These are phyloP conservation scores for Xanthoceras sorbifolium DNA, from an alignment of 345 rosid species.

Conservation along the genomic window DNA sequence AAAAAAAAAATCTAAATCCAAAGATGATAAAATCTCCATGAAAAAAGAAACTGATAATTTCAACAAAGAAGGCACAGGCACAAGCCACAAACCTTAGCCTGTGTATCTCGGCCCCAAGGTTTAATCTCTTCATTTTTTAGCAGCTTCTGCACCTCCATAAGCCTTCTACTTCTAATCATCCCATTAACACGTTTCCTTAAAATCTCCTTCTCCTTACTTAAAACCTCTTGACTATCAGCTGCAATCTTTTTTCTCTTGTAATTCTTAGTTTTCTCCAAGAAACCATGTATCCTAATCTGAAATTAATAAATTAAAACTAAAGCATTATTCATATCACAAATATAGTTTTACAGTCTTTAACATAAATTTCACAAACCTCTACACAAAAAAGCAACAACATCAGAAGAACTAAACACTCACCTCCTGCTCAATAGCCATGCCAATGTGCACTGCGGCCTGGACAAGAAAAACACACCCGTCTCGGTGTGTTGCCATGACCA, in stretches of 20 bases:
- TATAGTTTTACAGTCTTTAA: neutral
- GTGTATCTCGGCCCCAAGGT: conserved; percentile 89
- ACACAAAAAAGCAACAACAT: neutral
- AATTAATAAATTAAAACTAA: conserved; percentile 9
- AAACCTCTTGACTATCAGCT: conserved; percentile 46
- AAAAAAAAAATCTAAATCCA: neutral
- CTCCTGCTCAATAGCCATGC: conserved; percentile 90
- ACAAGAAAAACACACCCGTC: conserved; percentile 79
- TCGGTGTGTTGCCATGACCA: conserved; percentile 66
- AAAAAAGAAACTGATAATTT: conserved; percentile 19
- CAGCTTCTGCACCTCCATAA: conserved; percentile 64
- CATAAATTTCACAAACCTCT: neutral
- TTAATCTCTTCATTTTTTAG: conserved; percentile 62
- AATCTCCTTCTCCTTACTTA: conserved; percentile 56
- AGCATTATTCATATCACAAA: neutral
- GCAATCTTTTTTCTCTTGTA: conserved; percentile 45
- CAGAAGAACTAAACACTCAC: conserved; percentile 35
- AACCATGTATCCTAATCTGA: conserved; percentile 79
- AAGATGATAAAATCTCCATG: conserved; percentile 1
- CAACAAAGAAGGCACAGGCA: conserved; percentile 8
- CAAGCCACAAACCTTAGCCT: conserved; percentile 85
- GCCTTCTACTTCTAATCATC: conserved; percentile 72
- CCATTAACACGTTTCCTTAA: conserved; percentile 73
- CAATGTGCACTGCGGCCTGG: conserved; percentile 85
- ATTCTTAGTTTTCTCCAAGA: conserved; percentile 70